Evolutionary conservation across 805 yeast genomes (phyloP), one percentile per base, ranked within the genome.

Genomic region (Isabelozyma gotoi): DNA sequence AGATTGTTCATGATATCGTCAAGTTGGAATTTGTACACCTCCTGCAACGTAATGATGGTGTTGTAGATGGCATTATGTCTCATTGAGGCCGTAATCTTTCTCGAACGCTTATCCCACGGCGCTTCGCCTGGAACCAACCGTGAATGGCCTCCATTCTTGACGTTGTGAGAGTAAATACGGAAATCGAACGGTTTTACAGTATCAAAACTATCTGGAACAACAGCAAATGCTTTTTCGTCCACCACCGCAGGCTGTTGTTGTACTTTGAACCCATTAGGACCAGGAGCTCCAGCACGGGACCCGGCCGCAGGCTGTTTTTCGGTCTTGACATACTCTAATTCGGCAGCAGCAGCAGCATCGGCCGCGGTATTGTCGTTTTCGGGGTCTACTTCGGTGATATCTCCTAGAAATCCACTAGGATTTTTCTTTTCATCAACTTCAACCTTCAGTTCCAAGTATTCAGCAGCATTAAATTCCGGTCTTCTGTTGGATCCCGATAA

Each of bases 41-140:
- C 73, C 48, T 68, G 74, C 27, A 68, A 52, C 52, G 76, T 42
- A 52, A 55, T 75, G n/a, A 78, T 64, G 2, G 56, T 52, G 47
- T 62, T 62, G 2, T 41, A 21, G 7, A 37, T 41, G 10, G 56
- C 36, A 44, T 65, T 56, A 41, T 56, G 53, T 39, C 70, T 55
- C n/a, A 65, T 57, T 11, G 63, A 53, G 33, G 51, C 57, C 38
- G 47, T 42, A 7, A 41, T 43, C 10, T 52, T 48, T 20, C 48
- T 47, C 29, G 43, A 44, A 16, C 71, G 43, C 12, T 49, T 42
- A 1, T 36, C 33, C 71, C 71, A 65, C 18, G 53, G 48, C 27
- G 41, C 48, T 47, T 65, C 71, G 10, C 64, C 68, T 1, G 51
- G 43, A 12, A 40, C 60, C 4, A 62, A 47, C 7, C 36, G 39